phyloP scores from a whole-genome alignment of 2,329 filamentous ascomycete species.

The Trichoderma sp. region DNA sequence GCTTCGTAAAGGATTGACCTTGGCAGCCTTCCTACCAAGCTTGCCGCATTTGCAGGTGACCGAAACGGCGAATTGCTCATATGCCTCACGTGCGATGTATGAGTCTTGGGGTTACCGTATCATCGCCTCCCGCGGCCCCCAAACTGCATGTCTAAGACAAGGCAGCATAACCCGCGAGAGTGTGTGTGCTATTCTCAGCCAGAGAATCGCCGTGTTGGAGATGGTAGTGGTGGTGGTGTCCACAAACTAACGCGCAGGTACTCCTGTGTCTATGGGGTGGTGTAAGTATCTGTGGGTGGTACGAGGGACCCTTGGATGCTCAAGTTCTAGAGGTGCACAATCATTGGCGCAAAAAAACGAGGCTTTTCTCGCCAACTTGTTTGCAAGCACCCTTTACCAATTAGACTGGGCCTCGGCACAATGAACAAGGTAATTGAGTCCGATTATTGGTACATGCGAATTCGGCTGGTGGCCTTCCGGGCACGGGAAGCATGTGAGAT shows the following conservation, averaged over 20 bases:
- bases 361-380: not conserved
- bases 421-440: not conserved
- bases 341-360: not conserved
- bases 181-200: conserved; percentile 11
- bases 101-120: not conserved
- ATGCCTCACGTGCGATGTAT: conserved; percentile 4
- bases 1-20: not conserved
- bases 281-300: conserved; percentile 4
- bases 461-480: not conserved
- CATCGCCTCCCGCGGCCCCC: conserved; percentile 19
- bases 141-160: conserved; percentile 21
- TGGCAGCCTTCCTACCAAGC: not conserved
- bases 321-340: not conserved
- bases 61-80: conserved; percentile 8
- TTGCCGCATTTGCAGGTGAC: not conserved
- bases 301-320: not conserved
- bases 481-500: not conserved
- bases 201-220: not conserved
- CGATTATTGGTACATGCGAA: not conserved
- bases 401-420: not conserved
- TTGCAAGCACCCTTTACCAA: not conserved
- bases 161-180: conserved; percentile 12
- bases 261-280: not conserved
- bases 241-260: not conserved
- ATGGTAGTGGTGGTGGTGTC: conserved; percentile 20